A percentile compares a stretch with the other conserved stretches of the same genome.
Evolutionary conservation across 2,329 filamentous ascomycete genomes (phyloP).

Genomic region (Ceratocystis cacaofunesta): DNA sequence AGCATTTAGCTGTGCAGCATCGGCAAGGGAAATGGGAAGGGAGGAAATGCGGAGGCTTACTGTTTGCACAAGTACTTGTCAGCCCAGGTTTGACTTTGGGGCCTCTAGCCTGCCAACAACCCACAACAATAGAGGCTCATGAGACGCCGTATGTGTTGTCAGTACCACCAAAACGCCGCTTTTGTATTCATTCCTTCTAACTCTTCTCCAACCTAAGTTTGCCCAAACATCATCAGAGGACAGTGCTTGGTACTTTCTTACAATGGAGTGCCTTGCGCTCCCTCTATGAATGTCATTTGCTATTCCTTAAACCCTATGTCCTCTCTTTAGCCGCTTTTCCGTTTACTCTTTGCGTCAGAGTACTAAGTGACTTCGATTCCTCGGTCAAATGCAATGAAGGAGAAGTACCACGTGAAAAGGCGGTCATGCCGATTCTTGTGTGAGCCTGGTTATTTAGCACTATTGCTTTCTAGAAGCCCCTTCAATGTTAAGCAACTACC

Average conservation of each 20-base stretch:
- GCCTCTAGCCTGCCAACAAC: too few species aligned
- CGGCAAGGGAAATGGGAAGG: not conserved
- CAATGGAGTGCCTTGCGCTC: too few species aligned
- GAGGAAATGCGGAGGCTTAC: not conserved
- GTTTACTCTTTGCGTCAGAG: not conserved
- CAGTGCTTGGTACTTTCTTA: too few species aligned
- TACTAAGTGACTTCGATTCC: not conserved
- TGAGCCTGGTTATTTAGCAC: not conserved
- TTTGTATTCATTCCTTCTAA: not conserved
- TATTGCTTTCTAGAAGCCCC: not conserved
- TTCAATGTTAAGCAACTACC: not conserved
- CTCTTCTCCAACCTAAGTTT: not conserved
- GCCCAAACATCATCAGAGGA: too few species aligned
- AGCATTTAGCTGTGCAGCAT: not conserved
- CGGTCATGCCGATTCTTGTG: not conserved
- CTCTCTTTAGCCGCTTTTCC: not conserved
- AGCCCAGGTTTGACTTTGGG: too few species aligned
- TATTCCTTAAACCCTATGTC: too few species aligned
- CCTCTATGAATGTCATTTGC: too few species aligned
- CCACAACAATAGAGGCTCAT: too few species aligned
- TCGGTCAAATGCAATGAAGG: not conserved
- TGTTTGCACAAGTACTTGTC: too few species aligned
- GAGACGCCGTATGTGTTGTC: too few species aligned
- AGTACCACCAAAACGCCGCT: too few species aligned
- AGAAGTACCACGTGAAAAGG: not conserved